Base-by-base conservation (phyloP, 768 basidiomycete species). In the Saitozyma podzolica region DNA sequence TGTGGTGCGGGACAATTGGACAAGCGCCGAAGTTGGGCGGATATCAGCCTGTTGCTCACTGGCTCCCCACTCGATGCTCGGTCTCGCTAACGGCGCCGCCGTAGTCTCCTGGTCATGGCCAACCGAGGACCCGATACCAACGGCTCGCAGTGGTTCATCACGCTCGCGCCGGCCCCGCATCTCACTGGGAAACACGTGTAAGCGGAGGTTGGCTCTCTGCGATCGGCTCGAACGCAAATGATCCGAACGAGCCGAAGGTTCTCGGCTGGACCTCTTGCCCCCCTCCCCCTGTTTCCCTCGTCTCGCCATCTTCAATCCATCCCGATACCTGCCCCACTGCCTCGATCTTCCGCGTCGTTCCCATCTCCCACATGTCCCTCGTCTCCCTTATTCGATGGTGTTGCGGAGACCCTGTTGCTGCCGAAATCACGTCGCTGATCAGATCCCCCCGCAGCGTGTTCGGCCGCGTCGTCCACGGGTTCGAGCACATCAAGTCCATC, bases 81-180 rank as follows among this genome's bases (percentile, higher is more conserved):
- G 5, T 29, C 29, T 29, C 5, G 5, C 29, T 47, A 47, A 47
- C n/a, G 45, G 2, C 45, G 6, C 2, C 45, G 10, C 4, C 16
- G n/a, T 67, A 87, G 86, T 11, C 80, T 94, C 37, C 81, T 95
- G 10, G 91, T 90, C 70, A 95, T 94, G 92, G 92, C 92, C 9
- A 95, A 95, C 56, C 64, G 75, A 58, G 80, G 81, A 40, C 86
- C 88, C 0, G 82, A 89, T 78, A 93, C 92, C 42, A 94, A 93
- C 67, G 87, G 88, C 43, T 89, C 88, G 0, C 92, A 94, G 66
- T 94, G 89, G 75, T 93, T 94, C 75, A 82, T 93, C 64, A 91
- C 92, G 19, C 83, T 94, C 10, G 83, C 84, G n/a, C 83, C 85
- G 14, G 86, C 89, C 63, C 85, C 87, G 4, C 78, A 79, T 65